Evolutionary conservation across 371 early-diverging fungal species (phyloP).

Genomic region (Apophysomyces sp.): DNA sequence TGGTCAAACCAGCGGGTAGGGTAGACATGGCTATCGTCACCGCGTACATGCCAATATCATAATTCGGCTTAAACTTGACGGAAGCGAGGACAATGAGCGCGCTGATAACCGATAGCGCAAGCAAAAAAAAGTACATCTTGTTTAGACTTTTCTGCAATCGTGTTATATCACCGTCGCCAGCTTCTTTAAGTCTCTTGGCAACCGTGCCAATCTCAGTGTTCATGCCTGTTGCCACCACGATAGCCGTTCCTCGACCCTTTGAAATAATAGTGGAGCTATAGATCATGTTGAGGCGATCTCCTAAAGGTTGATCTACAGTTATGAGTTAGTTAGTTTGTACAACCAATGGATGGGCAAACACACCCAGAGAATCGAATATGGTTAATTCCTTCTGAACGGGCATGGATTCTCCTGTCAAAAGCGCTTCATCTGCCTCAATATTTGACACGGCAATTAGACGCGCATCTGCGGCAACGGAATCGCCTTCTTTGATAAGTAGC

Average conservation of each 20-base stretch:
- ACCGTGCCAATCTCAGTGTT: conserved; percentile 89
- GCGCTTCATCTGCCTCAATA: conserved; percentile 82
- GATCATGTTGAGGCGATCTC: conserved; percentile 74
- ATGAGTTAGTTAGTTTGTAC: not conserved
- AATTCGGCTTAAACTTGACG: conserved; percentile 41
- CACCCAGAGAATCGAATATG: conserved; percentile 5
- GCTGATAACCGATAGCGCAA: conserved; percentile 39
- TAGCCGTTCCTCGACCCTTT: conserved; percentile 74
- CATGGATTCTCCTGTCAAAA: conserved; percentile 85
- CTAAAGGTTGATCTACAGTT: conserved; percentile 59
- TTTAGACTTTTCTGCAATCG: conserved; percentile 77
- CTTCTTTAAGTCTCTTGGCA: conserved; percentile 73
- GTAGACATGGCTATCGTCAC: conserved; percentile 41
- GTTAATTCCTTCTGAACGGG: conserved; percentile 65
- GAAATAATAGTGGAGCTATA: conserved; percentile 75
- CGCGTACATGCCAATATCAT: conserved; percentile 44
- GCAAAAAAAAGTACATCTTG: conserved; percentile 71
- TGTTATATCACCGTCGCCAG: conserved; percentile 61
- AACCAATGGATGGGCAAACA: not conserved
- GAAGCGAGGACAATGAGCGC: conserved; percentile 66
- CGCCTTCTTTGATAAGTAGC: conserved; percentile 82
- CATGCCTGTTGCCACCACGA: conserved; percentile 84
- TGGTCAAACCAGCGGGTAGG: conserved; percentile 41
- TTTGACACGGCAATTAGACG: conserved; percentile 81
- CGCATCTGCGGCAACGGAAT: conserved; percentile 86